Evolutionary conservation across 2,329 filamentous ascomycete genomes (phyloP), one percentile per base, ranked within the genome.

Genomic region (Diplocarpon rosae): DNA sequence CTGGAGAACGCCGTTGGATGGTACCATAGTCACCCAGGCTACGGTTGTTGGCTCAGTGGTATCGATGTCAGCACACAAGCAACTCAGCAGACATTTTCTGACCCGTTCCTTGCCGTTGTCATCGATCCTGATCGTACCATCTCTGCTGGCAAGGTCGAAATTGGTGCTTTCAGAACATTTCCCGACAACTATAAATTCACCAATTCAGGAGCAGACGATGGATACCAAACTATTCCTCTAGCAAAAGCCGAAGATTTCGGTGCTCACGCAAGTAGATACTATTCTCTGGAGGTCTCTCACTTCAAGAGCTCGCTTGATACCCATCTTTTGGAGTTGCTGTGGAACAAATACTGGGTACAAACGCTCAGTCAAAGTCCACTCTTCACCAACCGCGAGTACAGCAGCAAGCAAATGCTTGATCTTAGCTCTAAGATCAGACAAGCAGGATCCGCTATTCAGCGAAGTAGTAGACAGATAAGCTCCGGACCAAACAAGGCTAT

Each of bases 331-430:
- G 86, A 93, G 59, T 75, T 87, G 41, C 71, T 98, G 27, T 96
- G 92, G 92, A 95, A 95, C 70, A 96, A 96, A 66, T 98, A 98
- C 71, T 95, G 88, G 92, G 89, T 95, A 29, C 85, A 93, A 60
- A 98, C 92, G 5, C 75, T 98, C 15, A 93, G 87, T 28, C 86
- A 94, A 57, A 92, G 80, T 56, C 89, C 90, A 16, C 74, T 95
- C 4, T 81, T 94, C 57, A 88, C 86, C 45, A 96, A 95, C 60
- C 84, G 89, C 51, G 90, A 95, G 56, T 98, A 89, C 61, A 83
- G 82, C 42, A 94, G 83, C 58, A 92, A 89, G 64, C 89, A 95
- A 65, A 92, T 98, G 66, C 70, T 81, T 39, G 92, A 98, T 63
- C 71, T 96, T 35, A 83, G 83, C 33, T 77, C 79, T 53, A 95